Base-by-base conservation (phyloP, 495 filamentous ascomycete genomes). In the Xylaria palmicola region DNA sequence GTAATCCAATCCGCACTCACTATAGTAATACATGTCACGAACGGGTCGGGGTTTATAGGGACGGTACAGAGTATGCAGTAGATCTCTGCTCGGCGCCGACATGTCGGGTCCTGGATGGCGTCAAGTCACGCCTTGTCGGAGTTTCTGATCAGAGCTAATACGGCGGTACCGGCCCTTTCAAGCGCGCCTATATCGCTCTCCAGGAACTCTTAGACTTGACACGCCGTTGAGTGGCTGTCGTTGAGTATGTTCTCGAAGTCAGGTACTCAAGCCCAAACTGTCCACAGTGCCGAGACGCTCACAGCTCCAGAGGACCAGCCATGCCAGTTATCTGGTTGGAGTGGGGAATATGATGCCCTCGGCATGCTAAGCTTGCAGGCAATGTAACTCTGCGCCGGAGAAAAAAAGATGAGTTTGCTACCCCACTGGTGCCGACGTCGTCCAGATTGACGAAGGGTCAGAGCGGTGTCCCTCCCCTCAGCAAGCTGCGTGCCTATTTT, bases 381-480 rank as follows among this genome's bases (percentile, higher is more conserved):
- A 48, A 44, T 61, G 59, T 55, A 61, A 61, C 59, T 61, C 50
- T 61, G 22, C 41, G 49, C 40, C 49, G 59, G 50, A 61, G 30
- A 61, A 55, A 56, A 56, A 37, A 48, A 61, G 19, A 30, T 13
- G 48, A 53, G 17, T 48, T 32, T 48, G 15, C 40, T 27, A 43
- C 45, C 34, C 49, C 59, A 39, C 22, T 37, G 37, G 47, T 30
- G 57, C 57, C 57, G 48, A 59, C 36, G 48, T 53, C 29, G 45
- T 49, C 20, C 41, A 48, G 32, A 59, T 37, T 32, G 29, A 39
- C 49, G 41, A 61, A 54, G 58, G 13, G 59, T 54, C 50, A 40
- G 19, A 55, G 59, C 41, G 59, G 49, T 55, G 49, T 48, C 40
- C 47, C 58, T 22, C 54, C 4, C 9, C 10, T 20, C 27, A 51